These are phyloP conservation scores for Endocalyx cinctus DNA, from an alignment of 2,329 filamentous ascomycete genomes.

Conservation along the genomic window DNA sequence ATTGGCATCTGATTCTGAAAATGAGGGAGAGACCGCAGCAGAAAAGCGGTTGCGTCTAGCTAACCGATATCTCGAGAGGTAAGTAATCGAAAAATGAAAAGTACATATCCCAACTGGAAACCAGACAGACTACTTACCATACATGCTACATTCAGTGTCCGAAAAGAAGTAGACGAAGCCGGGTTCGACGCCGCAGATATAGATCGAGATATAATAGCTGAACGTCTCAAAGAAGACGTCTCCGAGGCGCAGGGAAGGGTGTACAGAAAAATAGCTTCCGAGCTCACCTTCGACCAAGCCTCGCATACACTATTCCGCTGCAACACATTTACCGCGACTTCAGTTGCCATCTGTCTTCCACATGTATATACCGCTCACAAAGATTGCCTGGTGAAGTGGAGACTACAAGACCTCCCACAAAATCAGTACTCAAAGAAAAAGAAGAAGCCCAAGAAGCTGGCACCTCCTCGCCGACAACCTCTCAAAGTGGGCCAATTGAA, in stretches of 20 bases:
- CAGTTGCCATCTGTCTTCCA: conserved; percentile 71
- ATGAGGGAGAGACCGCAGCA: conserved; percentile 81
- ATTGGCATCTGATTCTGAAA: conserved; percentile 58
- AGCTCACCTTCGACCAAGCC: conserved; percentile 65
- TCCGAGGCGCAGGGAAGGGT: conserved; percentile 87
- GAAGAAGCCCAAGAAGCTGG: conserved; percentile 55
- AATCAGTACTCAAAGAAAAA: conserved; percentile 56
- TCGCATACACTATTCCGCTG: conserved; percentile 70
- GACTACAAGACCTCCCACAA: conserved; percentile 62
- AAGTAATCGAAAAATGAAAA: no score
- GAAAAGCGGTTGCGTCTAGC: conserved; percentile 83
- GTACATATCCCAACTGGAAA: no score
- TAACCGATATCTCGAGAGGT: conserved; percentile 86
- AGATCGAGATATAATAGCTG: conserved; percentile 86
- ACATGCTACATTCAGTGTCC: no score
- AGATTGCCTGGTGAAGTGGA: conserved; percentile 88
- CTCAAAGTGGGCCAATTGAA: conserved; percentile 59
- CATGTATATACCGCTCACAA: conserved; percentile 87
- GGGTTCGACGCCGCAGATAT: conserved; percentile 95
- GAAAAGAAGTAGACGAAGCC: conserved; percentile 68
- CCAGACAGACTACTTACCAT: no score
- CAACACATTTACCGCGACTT: conserved; percentile 73
- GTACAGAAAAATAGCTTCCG: conserved; percentile 72
- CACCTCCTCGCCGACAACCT: conserved; percentile 57
- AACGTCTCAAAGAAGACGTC: conserved; percentile 85